Evolutionary conservation across 1,284 basidiomycete genomes (phyloP), one percentile per base, ranked within the genome.

Genomic region (Cutaneotrichosporon curvatum): DNA sequence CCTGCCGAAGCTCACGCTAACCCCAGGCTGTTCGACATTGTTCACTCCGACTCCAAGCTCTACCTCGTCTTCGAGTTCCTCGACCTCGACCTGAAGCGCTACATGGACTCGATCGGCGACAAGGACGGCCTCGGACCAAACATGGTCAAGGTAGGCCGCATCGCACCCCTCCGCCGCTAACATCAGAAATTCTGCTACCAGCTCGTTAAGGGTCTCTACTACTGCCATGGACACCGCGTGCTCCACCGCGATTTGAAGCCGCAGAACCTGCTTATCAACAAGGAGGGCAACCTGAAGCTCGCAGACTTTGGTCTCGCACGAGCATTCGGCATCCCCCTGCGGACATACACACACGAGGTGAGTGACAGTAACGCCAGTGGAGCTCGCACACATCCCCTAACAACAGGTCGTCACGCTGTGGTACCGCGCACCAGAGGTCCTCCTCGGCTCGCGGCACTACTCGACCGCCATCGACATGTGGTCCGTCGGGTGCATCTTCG

Each of bases 51-150:
- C 73, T 86, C 90, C 23, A 98, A 98, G 65, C 84, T 99, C 37
- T 88, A 97, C 62, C 87, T 99, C 53, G 95, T 99, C 52, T 97
- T 98, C 69, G 95, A 99, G 72, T 98, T 84, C 69, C 95, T 95
- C 73, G 95, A 98, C 66, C 86, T 92, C 70, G 95, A 99, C 73
- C 78, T 99, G 47, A 99, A 99, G 74, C 91, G 92, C 68, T 98
- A 97, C 73, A 99, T 99, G 95, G 95, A 99, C 72, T 84, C 89
- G 30, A 85, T 97, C 59, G 95, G 95, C 43, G 89, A 96, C 57
- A 83, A 89, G 49, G 91, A 94, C 48, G 92, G 95, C 10, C 80
- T 99, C 36, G 89, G 94, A 48, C 87, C 90, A 1, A 78, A 80
- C 50, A 91, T 88, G n/a, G 91, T 97, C 55, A 84, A 90, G 56